A percentile compares a stretch with the other conserved stretches of the same genome.
These are phyloP conservation scores for Xerocomus amazonicus DNA, from an alignment of 1,284 basidiomycete genomes.

Conservation along the genomic window DNA sequence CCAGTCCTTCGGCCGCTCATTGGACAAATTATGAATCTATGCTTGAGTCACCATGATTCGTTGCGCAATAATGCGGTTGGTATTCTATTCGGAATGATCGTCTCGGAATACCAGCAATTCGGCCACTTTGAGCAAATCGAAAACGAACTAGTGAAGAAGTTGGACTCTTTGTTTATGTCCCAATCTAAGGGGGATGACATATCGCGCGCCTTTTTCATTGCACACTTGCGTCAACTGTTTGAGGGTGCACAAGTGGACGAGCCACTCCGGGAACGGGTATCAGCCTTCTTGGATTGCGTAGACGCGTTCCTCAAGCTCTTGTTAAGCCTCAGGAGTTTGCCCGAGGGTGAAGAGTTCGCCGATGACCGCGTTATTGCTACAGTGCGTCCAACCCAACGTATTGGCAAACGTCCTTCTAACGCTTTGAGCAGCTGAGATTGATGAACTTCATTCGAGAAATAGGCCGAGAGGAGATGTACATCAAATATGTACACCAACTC, in stretches of 20 bases:
- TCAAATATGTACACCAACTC: constrained; percentile 93
- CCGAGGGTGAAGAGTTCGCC: constrained; percentile 88
- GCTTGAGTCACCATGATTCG: constrained; percentile 92
- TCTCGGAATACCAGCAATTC: constrained; percentile 83
- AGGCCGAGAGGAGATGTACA: constrained; percentile 85
- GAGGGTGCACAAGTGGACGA: constrained; percentile 81
- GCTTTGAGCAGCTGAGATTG: constrained; percentile 60
- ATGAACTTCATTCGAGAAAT: constrained; percentile 91
- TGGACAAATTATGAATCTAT: constrained; percentile 88
- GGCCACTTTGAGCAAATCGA: constrained; percentile 86
- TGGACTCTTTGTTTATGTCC: constrained; percentile 91
- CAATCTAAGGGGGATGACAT: constrained; percentile 89
- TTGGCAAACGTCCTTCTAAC: constrained; percentile 1
- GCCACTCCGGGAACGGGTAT: constrained; percentile 73
- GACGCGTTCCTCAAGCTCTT: constrained; percentile 94
- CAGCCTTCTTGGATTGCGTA: constrained; percentile 83
- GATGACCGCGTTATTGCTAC: constrained; percentile 95
- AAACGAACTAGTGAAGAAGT: constrained; percentile 90
- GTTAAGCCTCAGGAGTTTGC: constrained; percentile 87
- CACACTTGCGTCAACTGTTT: constrained; percentile 86
- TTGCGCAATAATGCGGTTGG: constrained; percentile 88
- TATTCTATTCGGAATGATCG: constrained; percentile 94
- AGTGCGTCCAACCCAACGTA: constrained; percentile 33
- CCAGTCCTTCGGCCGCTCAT: constrained; percentile 82
- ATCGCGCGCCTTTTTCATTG: constrained; percentile 89